phyloP scores from a whole-genome alignment of 345 rosid genomes.

The Angophora floribunda region DNA sequence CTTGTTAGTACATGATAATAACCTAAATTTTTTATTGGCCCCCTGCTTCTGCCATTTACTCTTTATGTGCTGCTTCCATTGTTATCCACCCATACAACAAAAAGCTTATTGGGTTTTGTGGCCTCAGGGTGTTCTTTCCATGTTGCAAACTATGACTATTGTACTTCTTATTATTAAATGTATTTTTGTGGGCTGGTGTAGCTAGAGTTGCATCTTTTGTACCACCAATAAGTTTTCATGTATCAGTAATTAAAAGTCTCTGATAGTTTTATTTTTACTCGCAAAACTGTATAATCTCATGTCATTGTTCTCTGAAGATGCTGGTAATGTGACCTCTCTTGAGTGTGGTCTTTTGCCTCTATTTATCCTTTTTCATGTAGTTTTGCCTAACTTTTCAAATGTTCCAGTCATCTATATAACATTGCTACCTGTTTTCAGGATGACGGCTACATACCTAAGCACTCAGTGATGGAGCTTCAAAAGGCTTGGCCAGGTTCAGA shows the following conservation, averaged over 20 bases:
- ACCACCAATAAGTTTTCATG: background rate
- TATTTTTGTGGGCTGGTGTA: background rate
- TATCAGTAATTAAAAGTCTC: background rate
- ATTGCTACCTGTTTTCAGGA: conserved; percentile 38
- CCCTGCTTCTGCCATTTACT: background rate
- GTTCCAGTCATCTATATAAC: background rate
- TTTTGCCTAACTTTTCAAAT: background rate
- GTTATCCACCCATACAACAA: background rate
- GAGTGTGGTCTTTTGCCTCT: background rate
- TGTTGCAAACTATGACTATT: background rate
- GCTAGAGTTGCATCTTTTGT: background rate
- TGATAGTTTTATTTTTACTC: background rate
- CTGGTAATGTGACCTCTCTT: background rate
- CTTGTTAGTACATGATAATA: background rate
- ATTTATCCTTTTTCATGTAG: background rate
- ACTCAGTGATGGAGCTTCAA: conserved; percentile 90
- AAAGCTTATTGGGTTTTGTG: background rate
- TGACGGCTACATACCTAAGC: conserved; percentile 94
- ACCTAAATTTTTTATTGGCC: background rate
- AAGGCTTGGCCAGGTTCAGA: conserved; percentile 99
- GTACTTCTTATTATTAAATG: background rate
- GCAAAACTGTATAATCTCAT: background rate
- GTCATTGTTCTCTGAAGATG: background rate
- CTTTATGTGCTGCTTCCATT: background rate
- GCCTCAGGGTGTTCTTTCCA: background rate